These are phyloP conservation scores for Gypsophila paniculata DNA, from an alignment of 179 eudicot genomes.

Conservation along the genomic window DNA sequence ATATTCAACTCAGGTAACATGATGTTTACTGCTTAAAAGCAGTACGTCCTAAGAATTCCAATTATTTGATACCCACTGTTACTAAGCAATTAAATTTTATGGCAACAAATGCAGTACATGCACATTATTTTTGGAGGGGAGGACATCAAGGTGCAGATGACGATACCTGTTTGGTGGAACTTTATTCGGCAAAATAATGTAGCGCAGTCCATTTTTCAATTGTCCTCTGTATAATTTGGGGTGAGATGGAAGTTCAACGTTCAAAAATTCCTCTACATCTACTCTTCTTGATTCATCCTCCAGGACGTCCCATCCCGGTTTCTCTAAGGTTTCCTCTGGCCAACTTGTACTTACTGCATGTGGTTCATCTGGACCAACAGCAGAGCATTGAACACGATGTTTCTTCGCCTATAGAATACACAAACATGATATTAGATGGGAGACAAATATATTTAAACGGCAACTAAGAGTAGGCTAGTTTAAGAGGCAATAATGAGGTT, in stretches of 20 bases:
- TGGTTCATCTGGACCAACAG: constrained; percentile 97
- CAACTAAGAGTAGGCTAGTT: not conserved
- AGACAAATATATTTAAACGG: not conserved
- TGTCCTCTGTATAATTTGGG: constrained; percentile 85
- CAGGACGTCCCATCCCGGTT: constrained; percentile 50
- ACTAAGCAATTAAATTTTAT: not conserved
- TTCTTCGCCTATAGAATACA: constrained; percentile 43
- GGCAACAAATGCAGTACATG: not conserved
- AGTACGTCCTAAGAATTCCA: not conserved
- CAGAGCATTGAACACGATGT: constrained; percentile 50
- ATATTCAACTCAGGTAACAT: not conserved
- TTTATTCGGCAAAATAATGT: constrained; percentile 89
- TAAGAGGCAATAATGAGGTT: not conserved
- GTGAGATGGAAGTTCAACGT: constrained; percentile 77
- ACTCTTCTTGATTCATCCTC: constrained; percentile 47
- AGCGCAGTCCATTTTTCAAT: constrained; percentile 86
- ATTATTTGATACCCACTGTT: not conserved
- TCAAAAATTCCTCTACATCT: constrained; percentile 58
- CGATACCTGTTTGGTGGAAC: constrained; percentile 94
- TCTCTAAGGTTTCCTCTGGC: constrained; percentile 72
- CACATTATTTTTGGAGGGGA: not conserved
- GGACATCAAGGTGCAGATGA: constrained; percentile 5
- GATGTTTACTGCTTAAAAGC: not conserved
- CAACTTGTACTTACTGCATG: constrained; percentile 84
- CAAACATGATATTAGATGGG: constrained; percentile 4